Conservation (phyloP, 305 asterid species). For the Striga hermonthica region DNA sequence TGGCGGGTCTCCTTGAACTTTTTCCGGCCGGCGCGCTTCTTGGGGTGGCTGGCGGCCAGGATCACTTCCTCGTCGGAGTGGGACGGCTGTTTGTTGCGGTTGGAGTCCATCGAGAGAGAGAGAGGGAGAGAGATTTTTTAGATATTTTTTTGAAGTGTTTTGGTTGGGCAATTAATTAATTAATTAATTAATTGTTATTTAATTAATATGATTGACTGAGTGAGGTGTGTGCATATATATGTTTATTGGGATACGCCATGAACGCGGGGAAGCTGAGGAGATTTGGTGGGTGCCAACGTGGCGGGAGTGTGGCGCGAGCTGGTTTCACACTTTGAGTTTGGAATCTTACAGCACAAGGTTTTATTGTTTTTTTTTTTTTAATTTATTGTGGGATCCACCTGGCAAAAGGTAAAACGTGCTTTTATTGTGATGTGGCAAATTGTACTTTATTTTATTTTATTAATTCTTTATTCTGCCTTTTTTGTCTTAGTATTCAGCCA, state of each 20-base stretch:
- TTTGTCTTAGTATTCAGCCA: too few relatives aligned
- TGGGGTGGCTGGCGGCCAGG: slow-evolving; percentile 48
- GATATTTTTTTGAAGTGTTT: background rate
- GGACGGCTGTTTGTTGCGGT: background rate
- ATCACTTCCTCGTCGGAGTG: slow-evolving; percentile 28
- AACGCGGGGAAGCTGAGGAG: slow-evolving; percentile 21
- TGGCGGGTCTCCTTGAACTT: slow-evolving; percentile 67
- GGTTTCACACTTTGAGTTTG: background rate
- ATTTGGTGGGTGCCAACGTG: slow-evolving; percentile 3
- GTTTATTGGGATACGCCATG: background rate
- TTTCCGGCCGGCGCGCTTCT: slow-evolving; percentile 57
- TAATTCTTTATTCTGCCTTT: background rate
- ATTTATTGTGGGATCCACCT: background rate
- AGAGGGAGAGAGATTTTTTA: background rate
- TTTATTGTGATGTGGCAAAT: slow-evolving; percentile 16
- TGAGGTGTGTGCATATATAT: background rate
- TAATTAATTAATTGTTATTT: too few relatives aligned
- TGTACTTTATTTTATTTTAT: background rate
- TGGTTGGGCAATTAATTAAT: background rate
- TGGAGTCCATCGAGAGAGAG: background rate
- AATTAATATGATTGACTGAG: background rate
- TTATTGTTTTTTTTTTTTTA: background rate
- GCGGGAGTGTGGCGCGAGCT: slow-evolving; percentile 1
- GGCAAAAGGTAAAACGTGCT: slow-evolving; percentile 20
- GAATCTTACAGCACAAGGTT: background rate